Percentiles rank a stretch among this genome's conserved stretches.
Conservation (phyloP, 495 filamentous ascomycete species). For the Amphirosellinia nigrospora region DNA sequence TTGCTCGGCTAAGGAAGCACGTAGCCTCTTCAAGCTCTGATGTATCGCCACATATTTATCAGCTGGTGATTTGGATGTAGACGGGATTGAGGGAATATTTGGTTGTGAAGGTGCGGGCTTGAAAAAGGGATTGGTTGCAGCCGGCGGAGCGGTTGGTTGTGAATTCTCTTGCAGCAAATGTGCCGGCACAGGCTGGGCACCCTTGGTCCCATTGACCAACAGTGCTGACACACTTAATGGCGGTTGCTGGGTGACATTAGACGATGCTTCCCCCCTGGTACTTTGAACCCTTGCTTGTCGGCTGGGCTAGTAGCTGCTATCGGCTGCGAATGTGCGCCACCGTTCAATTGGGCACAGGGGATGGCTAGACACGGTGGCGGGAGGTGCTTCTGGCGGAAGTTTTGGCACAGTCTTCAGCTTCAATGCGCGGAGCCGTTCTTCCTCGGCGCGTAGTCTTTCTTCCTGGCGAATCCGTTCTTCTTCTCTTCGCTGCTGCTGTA, state of each 20-base stretch:
- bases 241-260: conserved; percentile 20
- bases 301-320: background rate
- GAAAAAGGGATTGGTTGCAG: background rate
- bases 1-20: conserved; percentile 60
- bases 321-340: conserved; percentile 12
- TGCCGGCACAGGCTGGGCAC: conserved; percentile 25
- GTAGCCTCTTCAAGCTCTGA: conserved; percentile 72
- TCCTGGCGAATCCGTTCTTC: conserved; percentile 59
- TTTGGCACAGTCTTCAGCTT: conserved; percentile 51
- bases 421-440: conserved; percentile 48
- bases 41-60: conserved; percentile 73
- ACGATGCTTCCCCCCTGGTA: background rate
- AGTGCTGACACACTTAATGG: conserved; percentile 25
- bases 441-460: conserved; percentile 48
- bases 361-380: background rate
- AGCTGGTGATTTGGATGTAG: conserved; percentile 18
- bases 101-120: background rate
- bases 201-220: conserved; percentile 27
- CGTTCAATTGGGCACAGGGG: background rate
- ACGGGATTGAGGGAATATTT: background rate
- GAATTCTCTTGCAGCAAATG: conserved; percentile 9
- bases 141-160: conserved; percentile 21
- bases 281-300: background rate
- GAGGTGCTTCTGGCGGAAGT: conserved; percentile 36
- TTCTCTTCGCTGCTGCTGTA: conserved; percentile 51